These are phyloP conservation scores for Neodidymelliopsis sp. DNA, from an alignment of 2,329 filamentous ascomycete genomes.

Conservation along the genomic window DNA sequence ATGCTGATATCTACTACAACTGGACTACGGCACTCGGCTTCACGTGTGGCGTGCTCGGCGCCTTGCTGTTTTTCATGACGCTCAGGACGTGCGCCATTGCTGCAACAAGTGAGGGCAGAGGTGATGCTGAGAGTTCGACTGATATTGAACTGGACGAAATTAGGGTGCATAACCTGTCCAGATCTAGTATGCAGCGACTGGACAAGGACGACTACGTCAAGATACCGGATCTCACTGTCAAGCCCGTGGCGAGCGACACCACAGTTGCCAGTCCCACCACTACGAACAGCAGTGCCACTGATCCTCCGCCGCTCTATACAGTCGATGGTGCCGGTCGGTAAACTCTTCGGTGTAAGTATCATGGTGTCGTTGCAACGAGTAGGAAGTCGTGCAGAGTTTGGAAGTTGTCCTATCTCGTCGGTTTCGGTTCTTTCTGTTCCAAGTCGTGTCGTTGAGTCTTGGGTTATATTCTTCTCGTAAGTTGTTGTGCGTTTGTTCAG, in stretches of 20 bases:
- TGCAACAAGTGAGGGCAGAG: not conserved
- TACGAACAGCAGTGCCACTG: not conserved
- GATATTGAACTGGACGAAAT: conserved; percentile 13
- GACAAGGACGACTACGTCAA: not conserved
- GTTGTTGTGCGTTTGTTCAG: no score
- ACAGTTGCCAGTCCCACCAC: not conserved
- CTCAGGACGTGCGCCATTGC: not conserved
- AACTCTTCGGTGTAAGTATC: no score
- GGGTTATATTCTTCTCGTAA: no score
- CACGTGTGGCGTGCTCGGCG: not conserved
- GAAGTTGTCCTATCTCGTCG: no score
- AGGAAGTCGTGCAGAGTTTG: no score
- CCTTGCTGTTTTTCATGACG: not conserved
- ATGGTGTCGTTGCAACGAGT: no score
- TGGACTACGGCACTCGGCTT: not conserved
- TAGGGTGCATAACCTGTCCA: conserved; percentile 2
- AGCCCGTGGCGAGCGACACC: not conserved
- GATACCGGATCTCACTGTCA: not conserved
- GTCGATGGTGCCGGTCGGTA: conserved; percentile 5
- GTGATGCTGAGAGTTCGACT: no score
- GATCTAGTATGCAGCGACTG: conserved; percentile 2
- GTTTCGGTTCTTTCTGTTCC: no score
- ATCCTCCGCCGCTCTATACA: conserved; percentile 4
- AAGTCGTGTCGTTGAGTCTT: no score
- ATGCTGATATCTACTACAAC: conserved; percentile 2